phyloP scores from a whole-genome alignment of 768 basidiomycete species.

The Mycena albidolilacea region DNA sequence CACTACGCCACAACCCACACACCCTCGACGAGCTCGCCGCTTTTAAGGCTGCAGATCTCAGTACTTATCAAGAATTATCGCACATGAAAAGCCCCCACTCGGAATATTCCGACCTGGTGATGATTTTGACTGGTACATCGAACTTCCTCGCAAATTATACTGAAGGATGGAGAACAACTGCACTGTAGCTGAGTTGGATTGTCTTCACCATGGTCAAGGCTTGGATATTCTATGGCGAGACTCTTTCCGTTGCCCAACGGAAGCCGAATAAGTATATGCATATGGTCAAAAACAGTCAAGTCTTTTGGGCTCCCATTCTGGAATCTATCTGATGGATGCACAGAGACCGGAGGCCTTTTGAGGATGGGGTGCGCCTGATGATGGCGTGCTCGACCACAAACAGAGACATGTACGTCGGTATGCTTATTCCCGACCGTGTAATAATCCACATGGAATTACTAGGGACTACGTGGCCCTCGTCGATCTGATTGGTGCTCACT shows the following conservation, averaged over 20 bases:
- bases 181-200: neutral
- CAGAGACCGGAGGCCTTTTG: conserved; percentile 8
- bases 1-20: too few relatives aligned
- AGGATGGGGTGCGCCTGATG: neutral
- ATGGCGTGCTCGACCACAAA: conserved; percentile 2
- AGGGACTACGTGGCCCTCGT: neutral
- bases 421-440: neutral
- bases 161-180: too few relatives aligned
- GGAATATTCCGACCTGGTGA: conserved; percentile 5
- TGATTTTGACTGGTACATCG: neutral
- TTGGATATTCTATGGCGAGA: conserved; percentile 9
- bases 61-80: neutral
- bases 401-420: neutral
- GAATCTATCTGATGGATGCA: neutral
- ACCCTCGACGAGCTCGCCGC: too few relatives aligned
- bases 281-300: conserved; percentile 3
- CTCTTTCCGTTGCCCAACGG: conserved; percentile 2
- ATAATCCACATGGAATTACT: neutral
- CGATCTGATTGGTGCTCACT: neutral
- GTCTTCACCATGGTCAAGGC: conserved; percentile 2
- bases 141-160: neutral
- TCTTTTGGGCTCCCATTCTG: neutral
- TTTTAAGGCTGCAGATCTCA: too few relatives aligned
- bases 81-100: neutral
- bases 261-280: conserved; percentile 1